Evolutionary conservation across 176 grass and related monocot genomes (phyloP).

Genomic region (Tillandsia leiboldiana): DNA sequence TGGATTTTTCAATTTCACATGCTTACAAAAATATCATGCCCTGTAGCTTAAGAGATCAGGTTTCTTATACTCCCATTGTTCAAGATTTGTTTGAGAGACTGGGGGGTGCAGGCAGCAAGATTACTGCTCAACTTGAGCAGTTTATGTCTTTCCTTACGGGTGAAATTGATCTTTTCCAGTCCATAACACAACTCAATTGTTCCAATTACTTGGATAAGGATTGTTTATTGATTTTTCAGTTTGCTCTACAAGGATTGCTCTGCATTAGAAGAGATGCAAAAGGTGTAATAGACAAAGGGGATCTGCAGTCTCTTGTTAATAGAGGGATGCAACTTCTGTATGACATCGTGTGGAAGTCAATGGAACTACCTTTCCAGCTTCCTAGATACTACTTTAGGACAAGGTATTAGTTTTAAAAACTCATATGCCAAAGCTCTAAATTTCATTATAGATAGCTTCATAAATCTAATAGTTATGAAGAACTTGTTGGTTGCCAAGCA

Average conservation of each 20-base stretch:
- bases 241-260: slow-evolving; percentile 43
- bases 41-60: slow-evolving; percentile 18
- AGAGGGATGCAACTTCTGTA: slow-evolving; percentile 46
- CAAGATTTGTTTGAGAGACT: slow-evolving; percentile 59
- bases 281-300: slow-evolving; percentile 21
- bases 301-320: slow-evolving; percentile 20
- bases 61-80: slow-evolving; percentile 35
- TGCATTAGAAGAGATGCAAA: slow-evolving; percentile 21
- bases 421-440: too few species aligned
- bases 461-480: too few species aligned
- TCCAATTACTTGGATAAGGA: slow-evolving; percentile 27
- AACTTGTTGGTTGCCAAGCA: too few species aligned
- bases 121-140: slow-evolving; percentile 31
- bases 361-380: slow-evolving; percentile 58
- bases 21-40: slow-evolving; percentile 7
- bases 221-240: slow-evolving; percentile 40
- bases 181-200: slow-evolving; percentile 22
- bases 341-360: slow-evolving; percentile 39
- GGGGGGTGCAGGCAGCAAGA: slow-evolving; percentile 26
- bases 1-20: slow-evolving; percentile 35
- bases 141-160: slow-evolving; percentile 26
- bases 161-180: slow-evolving; percentile 26
- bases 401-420: slow-evolving; percentile 27
- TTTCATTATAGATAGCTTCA: too few species aligned
- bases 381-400: slow-evolving; percentile 75